Evolutionary conservation across 1,284 basidiomycete species (phyloP), one percentile per base, ranked within the genome.

Genomic region (Sanghuangporus sanghuang): DNA sequence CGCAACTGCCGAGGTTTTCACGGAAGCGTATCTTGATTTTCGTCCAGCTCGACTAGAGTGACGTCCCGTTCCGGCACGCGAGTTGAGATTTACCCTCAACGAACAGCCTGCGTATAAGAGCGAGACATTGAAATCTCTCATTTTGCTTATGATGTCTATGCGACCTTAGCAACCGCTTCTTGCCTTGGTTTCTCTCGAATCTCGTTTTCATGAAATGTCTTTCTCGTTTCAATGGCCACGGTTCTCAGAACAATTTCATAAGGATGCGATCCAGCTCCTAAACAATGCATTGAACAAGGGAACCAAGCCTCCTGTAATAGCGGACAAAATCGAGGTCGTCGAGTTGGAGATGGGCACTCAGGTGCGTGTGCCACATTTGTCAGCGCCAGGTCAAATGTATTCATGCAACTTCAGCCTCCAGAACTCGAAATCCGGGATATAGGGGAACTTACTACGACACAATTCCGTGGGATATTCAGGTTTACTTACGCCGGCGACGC

Each of bases 301-400:
- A 70, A 90, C 91, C 80, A 98, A 98, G 74, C 97, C 97, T 1
- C 95, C 95, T 38, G 92, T 99, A 71, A 99, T 99, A 71, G 96
- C 95, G 64, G 97, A 97, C 76, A 89, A 87, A 74, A 99, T 99
- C 69, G 92, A 97, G 73, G 97, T 99, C 38, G 92, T 98, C 63
- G 96, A 98, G 75, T 80, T 99, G 36, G 90, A 96, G 76, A 99
- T 99, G 96, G 97, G 97, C 49, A 95, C 92, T 1, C 92, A 98
- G 80, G 95, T 94, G 67, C 67, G 85, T 78, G 23, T 56, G 40
- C 39, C 57, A 11, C 60, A 8, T 52, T 50, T 38, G 9, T 57
- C 40, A 8, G 64, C 57, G 35, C 42, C 9, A 4, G 6, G 16
- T 42, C 38, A 40, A 18, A 16, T 46, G 21, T 44, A 32, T 21